Percentiles rank a stretch among this genome's conserved stretches.
Conservation (phyloP, 2,329 filamentous ascomycete genomes). For the Sarocladiaceae sp. region DNA sequence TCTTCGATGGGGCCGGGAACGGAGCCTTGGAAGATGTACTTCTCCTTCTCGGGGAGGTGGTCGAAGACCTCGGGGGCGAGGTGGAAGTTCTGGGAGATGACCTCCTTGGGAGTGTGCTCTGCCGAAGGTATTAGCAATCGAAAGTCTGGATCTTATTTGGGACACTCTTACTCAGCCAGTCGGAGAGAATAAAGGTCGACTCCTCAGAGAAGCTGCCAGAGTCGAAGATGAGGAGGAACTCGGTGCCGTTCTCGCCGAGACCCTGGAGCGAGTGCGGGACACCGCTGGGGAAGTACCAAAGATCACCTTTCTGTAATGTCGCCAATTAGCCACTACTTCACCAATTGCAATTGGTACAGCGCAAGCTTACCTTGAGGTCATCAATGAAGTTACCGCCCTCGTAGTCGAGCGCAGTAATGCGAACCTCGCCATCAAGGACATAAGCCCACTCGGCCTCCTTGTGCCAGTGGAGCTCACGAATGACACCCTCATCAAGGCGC, state of each 20-base stretch:
- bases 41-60: slow-evolving; percentile 61
- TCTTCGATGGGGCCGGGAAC: slow-evolving; percentile 60
- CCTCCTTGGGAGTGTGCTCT: slow-evolving; percentile 68
- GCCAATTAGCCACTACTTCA: neutral
- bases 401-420: slow-evolving; percentile 69
- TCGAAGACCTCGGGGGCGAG: slow-evolving; percentile 66
- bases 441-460: slow-evolving; percentile 78
- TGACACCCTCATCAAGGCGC: slow-evolving; percentile 68
- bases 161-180: slow-evolving; percentile 57
- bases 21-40: slow-evolving; percentile 74
- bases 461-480: slow-evolving; percentile 78
- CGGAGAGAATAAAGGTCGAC: slow-evolving; percentile 69
- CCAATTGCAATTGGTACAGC: neutral
- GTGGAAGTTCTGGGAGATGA: slow-evolving; percentile 73
- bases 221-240: slow-evolving; percentile 46
- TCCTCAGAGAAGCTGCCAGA: slow-evolving; percentile 50
- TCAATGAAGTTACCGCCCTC: slow-evolving; percentile 76
- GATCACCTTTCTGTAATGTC: slow-evolving; percentile 53
- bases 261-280: slow-evolving; percentile 76
- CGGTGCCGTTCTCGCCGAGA: slow-evolving; percentile 56
- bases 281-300: slow-evolving; percentile 79
- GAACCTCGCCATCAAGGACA: slow-evolving; percentile 65
- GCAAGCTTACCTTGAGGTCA: slow-evolving; percentile 48
- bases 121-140: slow-evolving; percentile 12
- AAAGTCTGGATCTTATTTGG: neutral